A percentile compares a stretch with the other conserved stretches of the same genome.
Conservation (phyloP, 345 rosid genomes). For the Brassica carinata region DNA sequence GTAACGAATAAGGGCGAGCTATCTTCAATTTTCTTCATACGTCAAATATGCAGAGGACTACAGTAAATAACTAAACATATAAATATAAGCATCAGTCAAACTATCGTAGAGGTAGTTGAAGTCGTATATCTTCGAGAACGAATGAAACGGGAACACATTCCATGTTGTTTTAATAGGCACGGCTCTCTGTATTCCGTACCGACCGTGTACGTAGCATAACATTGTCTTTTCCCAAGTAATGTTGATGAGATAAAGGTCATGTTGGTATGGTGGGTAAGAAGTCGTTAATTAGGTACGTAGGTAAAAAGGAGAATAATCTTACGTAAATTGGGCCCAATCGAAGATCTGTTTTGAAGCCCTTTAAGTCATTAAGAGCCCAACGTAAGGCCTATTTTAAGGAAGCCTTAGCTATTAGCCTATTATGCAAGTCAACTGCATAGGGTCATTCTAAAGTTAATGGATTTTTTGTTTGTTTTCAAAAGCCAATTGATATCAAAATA, state of each 20-base stretch:
- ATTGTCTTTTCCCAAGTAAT: constrained; percentile 4
- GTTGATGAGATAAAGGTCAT: not conserved
- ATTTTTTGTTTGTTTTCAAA: not conserved
- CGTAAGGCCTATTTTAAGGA: not conserved
- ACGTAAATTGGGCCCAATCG: not conserved
- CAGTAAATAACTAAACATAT: not conserved
- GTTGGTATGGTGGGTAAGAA: constrained; percentile 3
- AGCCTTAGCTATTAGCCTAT: too few relatives aligned
- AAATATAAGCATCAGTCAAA: not conserved
- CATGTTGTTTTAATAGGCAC: not conserved
- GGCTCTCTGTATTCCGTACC: not conserved
- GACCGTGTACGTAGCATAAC: not conserved
- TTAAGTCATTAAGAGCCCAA: not conserved
- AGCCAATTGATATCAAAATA: not conserved
- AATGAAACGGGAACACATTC: not conserved
- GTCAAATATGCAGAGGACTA: not conserved
- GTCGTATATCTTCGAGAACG: not conserved
- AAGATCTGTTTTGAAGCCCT: not conserved
- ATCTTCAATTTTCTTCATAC: not conserved
- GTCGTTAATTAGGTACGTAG: not conserved
- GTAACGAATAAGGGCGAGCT: too few relatives aligned
- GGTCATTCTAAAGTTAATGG: not conserved
- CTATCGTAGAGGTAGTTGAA: not conserved
- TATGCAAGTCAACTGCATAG: not conserved
- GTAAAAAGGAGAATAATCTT: not conserved